phyloP scores from a whole-genome alignment of 768 basidiomycete genomes.

The Chalciporus pseudorubinellus region DNA sequence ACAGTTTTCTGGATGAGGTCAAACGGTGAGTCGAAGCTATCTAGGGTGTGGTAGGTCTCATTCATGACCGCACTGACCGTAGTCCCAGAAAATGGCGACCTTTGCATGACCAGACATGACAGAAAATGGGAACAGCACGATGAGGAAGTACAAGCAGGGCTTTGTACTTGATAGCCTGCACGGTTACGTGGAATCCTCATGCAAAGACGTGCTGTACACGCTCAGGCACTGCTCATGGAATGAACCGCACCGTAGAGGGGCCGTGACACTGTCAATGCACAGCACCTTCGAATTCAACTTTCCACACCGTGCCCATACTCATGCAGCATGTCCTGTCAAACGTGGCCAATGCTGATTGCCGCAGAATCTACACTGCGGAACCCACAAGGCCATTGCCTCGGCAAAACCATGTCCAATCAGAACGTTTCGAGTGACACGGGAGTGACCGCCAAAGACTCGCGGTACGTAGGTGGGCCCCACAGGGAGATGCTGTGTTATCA shows the following conservation, averaged over 20 bases:
- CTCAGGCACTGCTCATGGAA: conserved; percentile 9
- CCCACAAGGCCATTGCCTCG: neutral
- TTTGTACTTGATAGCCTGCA: conserved; percentile 24
- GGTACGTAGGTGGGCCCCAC: neutral
- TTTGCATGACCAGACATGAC: conserved; percentile 35
- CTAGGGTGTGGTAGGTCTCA: neutral
- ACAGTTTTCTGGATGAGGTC: conserved; percentile 28
- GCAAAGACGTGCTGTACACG: conserved; percentile 9
- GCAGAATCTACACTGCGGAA: neutral
- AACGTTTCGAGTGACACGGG: neutral
- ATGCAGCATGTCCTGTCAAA: conserved; percentile 18
- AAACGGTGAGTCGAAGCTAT: neutral
- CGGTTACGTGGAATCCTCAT: conserved; percentile 13
- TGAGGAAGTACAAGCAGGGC: neutral
- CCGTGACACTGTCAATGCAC: too few species aligned
- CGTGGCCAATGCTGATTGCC: neutral
- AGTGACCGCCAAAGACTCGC: neutral
- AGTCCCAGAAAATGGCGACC: conserved; percentile 45
- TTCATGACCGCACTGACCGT: conserved; percentile 24
- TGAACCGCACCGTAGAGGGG: conserved; percentile 15
- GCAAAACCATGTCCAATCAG: neutral
- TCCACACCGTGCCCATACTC: conserved; percentile 7
- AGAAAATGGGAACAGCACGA: conserved; percentile 11
- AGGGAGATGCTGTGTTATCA: neutral
- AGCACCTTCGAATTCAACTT: too few species aligned